These are phyloP conservation scores for Adansonia grandidieri DNA, from an alignment of 441 rosid genomes.

Conservation along the genomic window DNA sequence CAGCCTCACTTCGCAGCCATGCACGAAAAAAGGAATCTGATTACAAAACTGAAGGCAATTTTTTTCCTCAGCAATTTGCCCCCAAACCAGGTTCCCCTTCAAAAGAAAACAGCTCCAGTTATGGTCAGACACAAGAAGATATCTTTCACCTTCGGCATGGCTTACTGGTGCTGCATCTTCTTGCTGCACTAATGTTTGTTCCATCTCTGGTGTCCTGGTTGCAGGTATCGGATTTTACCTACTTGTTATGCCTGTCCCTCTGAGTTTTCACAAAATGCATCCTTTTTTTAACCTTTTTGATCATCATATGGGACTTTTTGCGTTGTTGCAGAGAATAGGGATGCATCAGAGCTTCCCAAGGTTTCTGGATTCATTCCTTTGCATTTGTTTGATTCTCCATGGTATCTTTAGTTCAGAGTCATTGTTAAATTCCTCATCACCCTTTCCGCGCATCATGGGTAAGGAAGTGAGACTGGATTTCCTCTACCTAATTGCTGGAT, in stretches of 20 bases:
- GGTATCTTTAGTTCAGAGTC: conserved; percentile 69
- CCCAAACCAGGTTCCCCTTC: conserved; percentile 42
- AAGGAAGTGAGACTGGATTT: conserved; percentile 56
- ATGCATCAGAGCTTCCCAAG: conserved; percentile 77
- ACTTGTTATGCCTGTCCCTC: neutral
- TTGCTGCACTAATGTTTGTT: conserved; percentile 79
- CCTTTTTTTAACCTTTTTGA: neutral
- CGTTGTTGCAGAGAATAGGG: conserved; percentile 78
- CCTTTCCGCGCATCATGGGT: conserved; percentile 51
- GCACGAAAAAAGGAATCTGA: conserved; percentile 57
- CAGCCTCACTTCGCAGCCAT: conserved; percentile 70
- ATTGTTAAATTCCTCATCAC: conserved; percentile 56
- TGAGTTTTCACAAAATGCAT: neutral
- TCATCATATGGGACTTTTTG: conserved; percentile 10
- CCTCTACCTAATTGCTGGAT: conserved; percentile 71
- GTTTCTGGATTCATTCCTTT: conserved; percentile 80
- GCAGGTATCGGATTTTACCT: conserved; percentile 57
- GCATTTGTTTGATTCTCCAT: conserved; percentile 75
- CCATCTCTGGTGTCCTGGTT: conserved; percentile 92
- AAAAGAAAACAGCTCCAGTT: conserved; percentile 53
- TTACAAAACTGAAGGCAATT: conserved; percentile 40
- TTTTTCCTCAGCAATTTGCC: conserved; percentile 42
- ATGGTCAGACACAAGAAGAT: conserved; percentile 81
- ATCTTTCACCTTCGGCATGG: conserved; percentile 84
- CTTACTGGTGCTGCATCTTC: conserved; percentile 75